These are phyloP conservation scores for Coffea humblotiana DNA, from an alignment of 305 asterid genomes.

Conservation along the genomic window DNA sequence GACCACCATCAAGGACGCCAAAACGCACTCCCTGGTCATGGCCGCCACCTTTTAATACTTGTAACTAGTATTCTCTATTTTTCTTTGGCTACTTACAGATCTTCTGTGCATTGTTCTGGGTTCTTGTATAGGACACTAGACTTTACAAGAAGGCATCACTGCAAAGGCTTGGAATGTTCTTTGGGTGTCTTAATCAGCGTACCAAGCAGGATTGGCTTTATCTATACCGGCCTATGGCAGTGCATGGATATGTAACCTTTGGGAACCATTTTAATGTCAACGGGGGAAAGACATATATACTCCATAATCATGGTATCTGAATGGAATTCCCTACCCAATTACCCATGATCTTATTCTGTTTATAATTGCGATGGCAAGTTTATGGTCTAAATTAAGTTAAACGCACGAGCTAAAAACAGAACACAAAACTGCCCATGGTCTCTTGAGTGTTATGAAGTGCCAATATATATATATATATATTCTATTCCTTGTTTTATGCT, in stretches of 20 bases:
- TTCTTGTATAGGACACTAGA: no score
- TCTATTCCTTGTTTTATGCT: background rate
- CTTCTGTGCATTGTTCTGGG: no score
- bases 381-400: background rate
- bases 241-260: background rate
- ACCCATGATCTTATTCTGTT: background rate
- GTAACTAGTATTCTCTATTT: no score
- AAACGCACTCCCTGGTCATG: no score
- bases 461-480: background rate
- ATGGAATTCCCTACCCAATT: background rate
- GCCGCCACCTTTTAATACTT: no score
- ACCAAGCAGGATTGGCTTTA: no score
- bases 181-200: no score
- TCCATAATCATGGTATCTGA: background rate
- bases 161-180: no score
- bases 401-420: background rate
- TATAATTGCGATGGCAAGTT: background rate
- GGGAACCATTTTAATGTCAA: constrained; percentile 6
- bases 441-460: background rate
- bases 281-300: background rate
- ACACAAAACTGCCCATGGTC: background rate
- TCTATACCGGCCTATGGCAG: background rate
- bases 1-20: no score
- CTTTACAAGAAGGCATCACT: no score
- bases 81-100: no score